Evolutionary conservation across 169 alveolate species (phyloP).

Genomic region (Plasmodium knowlesi): DNA sequence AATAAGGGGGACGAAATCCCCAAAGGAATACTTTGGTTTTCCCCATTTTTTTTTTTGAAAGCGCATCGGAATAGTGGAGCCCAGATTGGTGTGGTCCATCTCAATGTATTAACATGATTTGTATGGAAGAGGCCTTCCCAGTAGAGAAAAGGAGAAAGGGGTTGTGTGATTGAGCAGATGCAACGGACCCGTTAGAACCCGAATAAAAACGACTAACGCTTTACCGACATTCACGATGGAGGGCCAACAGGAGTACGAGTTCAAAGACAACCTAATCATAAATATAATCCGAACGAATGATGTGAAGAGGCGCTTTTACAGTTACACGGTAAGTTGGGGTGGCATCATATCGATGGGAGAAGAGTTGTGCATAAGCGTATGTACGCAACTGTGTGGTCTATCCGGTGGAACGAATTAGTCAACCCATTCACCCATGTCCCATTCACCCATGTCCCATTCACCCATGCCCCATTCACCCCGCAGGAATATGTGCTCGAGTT

Average conservation of each 20-base stretch:
- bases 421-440: neutral
- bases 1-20: neutral
- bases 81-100: neutral
- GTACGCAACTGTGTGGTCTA: neutral
- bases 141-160: neutral
- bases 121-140: neutral
- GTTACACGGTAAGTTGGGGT: conserved; percentile 32
- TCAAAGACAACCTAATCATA: conserved; percentile 40
- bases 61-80: neutral
- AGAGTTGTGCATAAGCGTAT: neutral
- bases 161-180: neutral
- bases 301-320: conserved; percentile 46
- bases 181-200: neutral
- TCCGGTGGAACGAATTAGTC: neutral
- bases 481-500: conserved; percentile 65
- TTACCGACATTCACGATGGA: conserved; percentile 13
- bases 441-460: neutral
- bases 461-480: neutral
- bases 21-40: neutral
- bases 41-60: neutral
- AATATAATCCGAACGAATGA: conserved; percentile 52
- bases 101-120: neutral
- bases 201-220: neutral
- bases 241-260: conserved; percentile 17
- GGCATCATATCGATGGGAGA: neutral